Evolutionary conservation across 306 rosid species (phyloP).

Genomic region (Trifolium fragiferum): DNA sequence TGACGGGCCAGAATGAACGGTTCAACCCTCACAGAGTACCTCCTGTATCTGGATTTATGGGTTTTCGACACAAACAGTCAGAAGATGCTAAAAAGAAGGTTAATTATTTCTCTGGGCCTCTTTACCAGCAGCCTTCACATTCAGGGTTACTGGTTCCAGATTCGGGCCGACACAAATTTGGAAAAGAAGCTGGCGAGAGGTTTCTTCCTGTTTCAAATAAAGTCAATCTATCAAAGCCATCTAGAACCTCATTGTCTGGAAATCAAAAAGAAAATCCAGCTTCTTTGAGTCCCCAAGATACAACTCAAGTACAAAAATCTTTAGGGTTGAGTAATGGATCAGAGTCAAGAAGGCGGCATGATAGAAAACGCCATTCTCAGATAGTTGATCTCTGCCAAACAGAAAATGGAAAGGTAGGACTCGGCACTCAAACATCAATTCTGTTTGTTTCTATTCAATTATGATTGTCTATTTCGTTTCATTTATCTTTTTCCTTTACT

Average conservation of each 20-base stretch:
- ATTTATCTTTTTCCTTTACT: background rate
- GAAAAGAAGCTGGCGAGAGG: constrained; percentile 54
- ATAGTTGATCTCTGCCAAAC: constrained; percentile 48
- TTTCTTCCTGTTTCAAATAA: constrained; percentile 41
- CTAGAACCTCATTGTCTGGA: constrained; percentile 51
- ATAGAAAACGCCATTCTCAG: constrained; percentile 51
- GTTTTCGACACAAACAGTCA: constrained; percentile 55
- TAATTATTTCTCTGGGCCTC: constrained; percentile 51
- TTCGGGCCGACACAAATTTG: constrained; percentile 52
- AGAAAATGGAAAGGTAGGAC: constrained; percentile 48
- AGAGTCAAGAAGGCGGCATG: constrained; percentile 54
- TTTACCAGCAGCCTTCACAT: constrained; percentile 55
- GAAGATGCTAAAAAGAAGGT: constrained; percentile 47
- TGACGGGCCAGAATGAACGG: constrained; percentile 52
- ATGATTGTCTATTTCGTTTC: constrained; percentile 6
- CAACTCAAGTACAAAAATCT: constrained; percentile 45
- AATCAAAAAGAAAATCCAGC: constrained; percentile 57
- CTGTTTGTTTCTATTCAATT: constrained; percentile 53
- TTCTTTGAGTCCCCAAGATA: constrained; percentile 42
- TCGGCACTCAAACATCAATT: constrained; percentile 46
- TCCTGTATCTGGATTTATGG: constrained; percentile 62
- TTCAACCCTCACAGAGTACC: constrained; percentile 59
- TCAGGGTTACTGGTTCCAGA: constrained; percentile 77
- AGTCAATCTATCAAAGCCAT: constrained; percentile 52
- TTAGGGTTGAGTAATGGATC: constrained; percentile 51